phyloP scores from a whole-genome alignment of 1,139 yeast species.

The Sugiyamaella castrensis region DNA sequence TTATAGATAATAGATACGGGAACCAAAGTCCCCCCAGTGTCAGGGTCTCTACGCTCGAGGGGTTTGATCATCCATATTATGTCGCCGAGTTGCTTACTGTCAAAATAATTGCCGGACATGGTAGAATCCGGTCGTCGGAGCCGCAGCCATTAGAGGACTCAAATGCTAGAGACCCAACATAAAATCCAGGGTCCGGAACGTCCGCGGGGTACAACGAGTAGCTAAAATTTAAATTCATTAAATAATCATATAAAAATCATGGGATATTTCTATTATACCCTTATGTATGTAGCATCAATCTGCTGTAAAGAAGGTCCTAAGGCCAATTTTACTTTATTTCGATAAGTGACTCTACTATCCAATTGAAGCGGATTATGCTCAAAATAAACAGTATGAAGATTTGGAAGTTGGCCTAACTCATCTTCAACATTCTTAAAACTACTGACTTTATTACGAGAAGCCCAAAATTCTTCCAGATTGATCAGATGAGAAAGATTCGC shows the following conservation, averaged over 20 bases:
- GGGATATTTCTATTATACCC: slow-evolving; percentile 5
- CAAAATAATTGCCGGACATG: too few relatives aligned
- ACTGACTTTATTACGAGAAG: slow-evolving; percentile 70
- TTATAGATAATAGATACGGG: too few relatives aligned
- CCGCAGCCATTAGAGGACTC: too few relatives aligned
- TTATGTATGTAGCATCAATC: slow-evolving; percentile 79
- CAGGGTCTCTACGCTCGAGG: too few relatives aligned
- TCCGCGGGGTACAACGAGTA: too few relatives aligned
- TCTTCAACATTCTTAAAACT: slow-evolving; percentile 65
- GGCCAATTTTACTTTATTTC: slow-evolving; percentile 74
- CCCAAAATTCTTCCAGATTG: slow-evolving; percentile 88
- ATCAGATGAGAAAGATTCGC: slow-evolving; percentile 63
- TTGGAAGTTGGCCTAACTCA: slow-evolving; percentile 60
- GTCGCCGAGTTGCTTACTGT: too few relatives aligned
- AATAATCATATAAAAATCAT: background rate
- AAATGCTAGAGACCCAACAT: too few relatives aligned
- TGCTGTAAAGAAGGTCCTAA: slow-evolving; percentile 74
- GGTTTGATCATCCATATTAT: too few relatives aligned
- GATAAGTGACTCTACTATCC: slow-evolving; percentile 71
- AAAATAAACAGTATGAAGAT: slow-evolving; percentile 83
- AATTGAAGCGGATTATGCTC: slow-evolving; percentile 92
- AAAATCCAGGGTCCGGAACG: too few relatives aligned
- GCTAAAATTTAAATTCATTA: too few relatives aligned
- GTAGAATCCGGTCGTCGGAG: too few relatives aligned
- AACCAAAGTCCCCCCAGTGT: too few relatives aligned